Evolutionary conservation across 129 eudicot species (phyloP).

Genomic region (Deinandra increscens): DNA sequence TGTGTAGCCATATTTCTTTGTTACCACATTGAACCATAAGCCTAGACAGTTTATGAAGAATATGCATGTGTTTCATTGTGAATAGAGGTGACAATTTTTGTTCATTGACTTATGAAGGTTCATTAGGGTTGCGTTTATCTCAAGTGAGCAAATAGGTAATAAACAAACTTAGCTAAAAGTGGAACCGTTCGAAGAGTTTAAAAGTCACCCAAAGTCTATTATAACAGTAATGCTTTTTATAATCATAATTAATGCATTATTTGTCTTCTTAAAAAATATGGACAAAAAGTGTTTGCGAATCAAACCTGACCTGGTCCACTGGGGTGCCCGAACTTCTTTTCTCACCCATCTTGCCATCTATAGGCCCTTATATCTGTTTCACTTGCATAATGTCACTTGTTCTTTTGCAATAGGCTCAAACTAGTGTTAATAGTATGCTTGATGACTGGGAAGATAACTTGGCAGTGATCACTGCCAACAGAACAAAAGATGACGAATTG

Average conservation of each 20-base stretch:
- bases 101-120: not conserved
- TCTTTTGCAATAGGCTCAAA: constrained; percentile 34
- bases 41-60: not conserved
- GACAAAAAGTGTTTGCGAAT: not conserved
- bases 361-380: constrained; percentile 3
- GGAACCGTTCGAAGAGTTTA: not conserved
- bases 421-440: constrained; percentile 61
- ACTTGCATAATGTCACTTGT: constrained; percentile 8
- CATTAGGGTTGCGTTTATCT: not conserved
- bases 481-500: constrained; percentile 43
- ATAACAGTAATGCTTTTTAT: not conserved
- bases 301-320: not conserved
- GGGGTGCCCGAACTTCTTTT: not conserved
- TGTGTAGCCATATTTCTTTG: not conserved
- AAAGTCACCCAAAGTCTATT: not conserved
- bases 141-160: not conserved
- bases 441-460: constrained; percentile 45
- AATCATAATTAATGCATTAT: not conserved
- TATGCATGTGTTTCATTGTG: not conserved
- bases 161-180: not conserved
- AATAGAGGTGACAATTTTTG: not conserved
- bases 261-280: not conserved
- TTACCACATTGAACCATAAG: not conserved
- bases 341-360: not conserved
- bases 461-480: constrained; percentile 42